A percentile compares a stretch with the other conserved stretches of the same genome.
These are phyloP conservation scores for Coemansia sp. DNA, from an alignment of 192 early-diverging fungal genomes.

Conservation along the genomic window DNA sequence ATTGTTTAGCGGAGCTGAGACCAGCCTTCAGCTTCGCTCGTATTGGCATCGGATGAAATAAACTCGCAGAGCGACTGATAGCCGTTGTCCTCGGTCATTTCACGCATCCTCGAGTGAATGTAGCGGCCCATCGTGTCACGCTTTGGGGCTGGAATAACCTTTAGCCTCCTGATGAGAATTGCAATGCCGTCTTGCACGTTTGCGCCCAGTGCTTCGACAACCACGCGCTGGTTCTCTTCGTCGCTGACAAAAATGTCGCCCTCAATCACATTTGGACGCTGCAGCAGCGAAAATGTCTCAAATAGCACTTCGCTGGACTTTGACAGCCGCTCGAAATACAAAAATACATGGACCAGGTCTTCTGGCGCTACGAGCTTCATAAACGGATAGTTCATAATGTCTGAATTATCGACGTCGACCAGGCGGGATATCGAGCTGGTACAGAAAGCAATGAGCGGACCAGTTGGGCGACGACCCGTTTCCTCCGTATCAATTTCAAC, in stretches of 20 bases:
- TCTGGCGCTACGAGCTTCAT: slow-evolving; percentile 48
- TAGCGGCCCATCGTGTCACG: slow-evolving; percentile 31
- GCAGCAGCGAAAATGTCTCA: slow-evolving; percentile 38
- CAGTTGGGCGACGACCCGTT: slow-evolving; percentile 12
- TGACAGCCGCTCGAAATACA: slow-evolving; percentile 36
- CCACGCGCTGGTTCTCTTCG: slow-evolving; percentile 25
- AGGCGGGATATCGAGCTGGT: slow-evolving; percentile 37
- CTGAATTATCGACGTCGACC: slow-evolving; percentile 37
- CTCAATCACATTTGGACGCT: slow-evolving; percentile 41
- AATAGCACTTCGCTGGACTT: slow-evolving; percentile 34
- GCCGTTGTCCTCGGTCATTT: slow-evolving; percentile 31
- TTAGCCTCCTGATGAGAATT: slow-evolving; percentile 29
- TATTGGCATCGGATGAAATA: slow-evolving; percentile 35
- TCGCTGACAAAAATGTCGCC: slow-evolving; percentile 36
- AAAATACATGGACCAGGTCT: slow-evolving; percentile 34
- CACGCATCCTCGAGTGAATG: slow-evolving; percentile 14
- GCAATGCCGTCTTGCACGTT: slow-evolving; percentile 48
- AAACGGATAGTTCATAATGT: slow-evolving; percentile 41
- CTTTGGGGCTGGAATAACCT: slow-evolving; percentile 19
- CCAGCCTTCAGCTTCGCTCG: slow-evolving; percentile 31
- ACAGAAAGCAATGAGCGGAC: slow-evolving; percentile 39
- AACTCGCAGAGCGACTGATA: slow-evolving; percentile 43
- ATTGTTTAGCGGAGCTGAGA: background rate
- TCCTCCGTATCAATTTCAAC: slow-evolving; percentile 12
- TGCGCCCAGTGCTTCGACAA: slow-evolving; percentile 45